Evolutionary conservation across 352 stramenopile species (phyloP).

Genomic region (Globisporangium ultimum): DNA sequence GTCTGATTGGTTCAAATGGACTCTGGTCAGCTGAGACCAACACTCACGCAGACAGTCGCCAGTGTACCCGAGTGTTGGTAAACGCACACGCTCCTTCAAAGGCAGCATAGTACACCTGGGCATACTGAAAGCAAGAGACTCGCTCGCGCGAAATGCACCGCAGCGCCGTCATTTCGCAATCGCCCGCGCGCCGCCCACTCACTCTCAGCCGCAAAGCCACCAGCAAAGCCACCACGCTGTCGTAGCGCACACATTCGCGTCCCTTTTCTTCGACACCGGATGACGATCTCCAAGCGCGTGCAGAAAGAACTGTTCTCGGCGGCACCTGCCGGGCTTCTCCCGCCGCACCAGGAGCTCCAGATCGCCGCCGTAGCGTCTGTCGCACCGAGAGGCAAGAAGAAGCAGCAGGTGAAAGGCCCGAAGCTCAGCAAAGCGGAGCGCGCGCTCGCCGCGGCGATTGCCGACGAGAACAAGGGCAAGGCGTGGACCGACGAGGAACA

Average conservation of each 20-base stretch:
- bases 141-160: neutral
- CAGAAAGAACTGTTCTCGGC: constrained; percentile 48
- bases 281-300: constrained; percentile 62
- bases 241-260: neutral
- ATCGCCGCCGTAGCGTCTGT: constrained; percentile 9
- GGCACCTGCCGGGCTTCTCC: constrained; percentile 27
- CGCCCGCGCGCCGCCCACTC: constrained; percentile 7
- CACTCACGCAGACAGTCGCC: constrained; percentile 8
- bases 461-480: constrained; percentile 54
- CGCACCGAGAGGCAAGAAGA: constrained; percentile 1
- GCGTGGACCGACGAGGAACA: constrained; percentile 55
- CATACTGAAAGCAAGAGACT: neutral
- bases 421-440: constrained; percentile 15
- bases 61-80: constrained; percentile 10
- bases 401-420: neutral
- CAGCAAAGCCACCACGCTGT: neutral
- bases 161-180: neutral
- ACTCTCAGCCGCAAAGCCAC: constrained; percentile 5
- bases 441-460: constrained; percentile 15
- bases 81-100: neutral
- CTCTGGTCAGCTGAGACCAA: neutral
- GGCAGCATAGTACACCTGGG: too few relatives aligned
- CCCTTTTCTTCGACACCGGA: constrained; percentile 8
- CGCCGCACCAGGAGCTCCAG: constrained; percentile 8
- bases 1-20: constrained; percentile 11